Evolutionary conservation across 2,329 filamentous ascomycete species (phyloP).

Genomic region (Tolypocladium amazonense): DNA sequence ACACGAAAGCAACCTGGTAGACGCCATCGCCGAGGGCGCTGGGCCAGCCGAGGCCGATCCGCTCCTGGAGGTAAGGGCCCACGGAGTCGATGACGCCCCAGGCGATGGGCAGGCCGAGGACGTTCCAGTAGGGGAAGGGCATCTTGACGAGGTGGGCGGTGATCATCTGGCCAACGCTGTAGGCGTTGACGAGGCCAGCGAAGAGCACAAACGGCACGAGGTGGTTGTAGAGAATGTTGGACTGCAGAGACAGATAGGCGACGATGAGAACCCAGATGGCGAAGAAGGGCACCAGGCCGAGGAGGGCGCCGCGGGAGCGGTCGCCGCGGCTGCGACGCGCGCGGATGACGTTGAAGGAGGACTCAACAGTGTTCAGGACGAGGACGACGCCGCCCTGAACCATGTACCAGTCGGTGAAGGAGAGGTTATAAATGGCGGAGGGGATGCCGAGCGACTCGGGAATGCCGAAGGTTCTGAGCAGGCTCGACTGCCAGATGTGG

Average conservation of each 20-base stretch:
- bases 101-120: constrained; percentile 67
- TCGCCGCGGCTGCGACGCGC: constrained; percentile 67
- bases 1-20: constrained; percentile 90
- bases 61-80: constrained; percentile 54
- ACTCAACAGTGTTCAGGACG: constrained; percentile 73
- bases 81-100: constrained; percentile 72
- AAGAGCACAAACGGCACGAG: constrained; percentile 85
- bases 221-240: constrained; percentile 69
- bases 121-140: constrained; percentile 82
- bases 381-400: constrained; percentile 74
- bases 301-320: constrained; percentile 60
- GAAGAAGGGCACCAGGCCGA: constrained; percentile 76
- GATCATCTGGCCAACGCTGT: constrained; percentile 92
- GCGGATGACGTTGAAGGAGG: constrained; percentile 73
- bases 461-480: constrained; percentile 64
- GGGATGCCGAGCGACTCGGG: constrained; percentile 55
- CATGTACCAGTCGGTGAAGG: constrained; percentile 90
- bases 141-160: constrained; percentile 84
- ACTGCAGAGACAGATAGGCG: constrained; percentile 75
- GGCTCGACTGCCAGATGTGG: constrained; percentile 84
- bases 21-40: constrained; percentile 62
- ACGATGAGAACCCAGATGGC: constrained; percentile 67
- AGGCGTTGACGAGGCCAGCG: constrained; percentile 83
- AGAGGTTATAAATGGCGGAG: constrained; percentile 60
- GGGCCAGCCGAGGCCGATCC: constrained; percentile 60